These are phyloP conservation scores for Pyrenophora tritici-repentis DNA, from an alignment of 2,329 filamentous ascomycete species.

Conservation along the genomic window DNA sequence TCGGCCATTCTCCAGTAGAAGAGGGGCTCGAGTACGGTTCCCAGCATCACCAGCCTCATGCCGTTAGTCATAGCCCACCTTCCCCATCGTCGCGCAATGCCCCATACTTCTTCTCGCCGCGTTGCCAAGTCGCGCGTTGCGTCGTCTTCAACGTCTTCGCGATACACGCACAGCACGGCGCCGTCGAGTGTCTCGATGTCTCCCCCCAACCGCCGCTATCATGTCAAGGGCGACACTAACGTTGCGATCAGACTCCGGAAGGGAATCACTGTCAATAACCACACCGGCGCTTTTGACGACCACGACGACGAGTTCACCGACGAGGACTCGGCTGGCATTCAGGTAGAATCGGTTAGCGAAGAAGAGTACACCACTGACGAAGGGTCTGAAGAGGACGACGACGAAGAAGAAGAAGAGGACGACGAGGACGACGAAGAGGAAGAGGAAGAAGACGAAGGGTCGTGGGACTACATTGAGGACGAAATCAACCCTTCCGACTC, in stretches of 20 bases:
- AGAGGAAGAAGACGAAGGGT: constrained; percentile 33
- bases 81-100: constrained; percentile 38
- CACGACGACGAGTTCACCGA: constrained; percentile 36
- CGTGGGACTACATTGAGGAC: constrained; percentile 41
- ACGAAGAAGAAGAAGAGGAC: constrained; percentile 33
- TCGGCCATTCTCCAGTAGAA: constrained; percentile 49
- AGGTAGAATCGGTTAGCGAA: constrained; percentile 39
- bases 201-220: constrained; percentile 26
- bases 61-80: constrained; percentile 49
- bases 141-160: constrained; percentile 34
- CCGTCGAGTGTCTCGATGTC: constrained; percentile 39
- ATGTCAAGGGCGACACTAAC: constrained; percentile 45
- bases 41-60: constrained; percentile 45
- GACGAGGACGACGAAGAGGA: constrained; percentile 36
- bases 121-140: constrained; percentile 30
- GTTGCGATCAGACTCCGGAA: constrained; percentile 44
- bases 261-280: constrained; percentile 48
- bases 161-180: constrained; percentile 28
- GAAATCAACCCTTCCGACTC: constrained; percentile 57
- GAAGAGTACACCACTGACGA: constrained; percentile 35
- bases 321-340: constrained; percentile 42
- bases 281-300: constrained; percentile 40
- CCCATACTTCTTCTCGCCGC: constrained; percentile 29
- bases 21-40: constrained; percentile 42
- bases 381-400: constrained; percentile 34